A percentile compares a stretch with the other conserved stretches of the same genome.
Evolutionary conservation across 169 alveolate species (phyloP).

Genomic region (Plasmodium blacklocki): DNA sequence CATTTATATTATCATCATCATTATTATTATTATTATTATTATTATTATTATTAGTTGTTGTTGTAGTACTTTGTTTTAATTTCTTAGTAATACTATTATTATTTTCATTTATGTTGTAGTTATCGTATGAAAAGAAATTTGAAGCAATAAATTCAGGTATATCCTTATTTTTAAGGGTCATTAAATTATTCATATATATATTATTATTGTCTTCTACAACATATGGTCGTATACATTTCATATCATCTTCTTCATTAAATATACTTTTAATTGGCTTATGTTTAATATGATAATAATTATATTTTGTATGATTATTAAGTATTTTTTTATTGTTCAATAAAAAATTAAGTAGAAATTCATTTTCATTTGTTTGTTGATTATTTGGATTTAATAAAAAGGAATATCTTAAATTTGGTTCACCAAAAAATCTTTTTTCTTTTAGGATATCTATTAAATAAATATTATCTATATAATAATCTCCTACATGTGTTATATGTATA

Average conservation of each 20-base stretch:
- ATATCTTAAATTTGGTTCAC: constrained; percentile 9
- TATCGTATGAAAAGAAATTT: background rate
- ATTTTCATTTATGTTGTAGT: constrained; percentile 19
- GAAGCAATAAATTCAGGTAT: constrained; percentile 1
- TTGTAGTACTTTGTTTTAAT: background rate
- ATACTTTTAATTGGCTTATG: constrained; percentile 9
- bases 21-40: background rate
- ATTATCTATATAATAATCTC: constrained; percentile 80
- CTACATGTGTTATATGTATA: constrained; percentile 82
- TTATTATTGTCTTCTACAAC: constrained; percentile 14
- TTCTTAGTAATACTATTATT: background rate
- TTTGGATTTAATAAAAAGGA: constrained; percentile 62
- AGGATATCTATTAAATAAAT: constrained; percentile 78
- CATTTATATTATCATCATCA: background rate
- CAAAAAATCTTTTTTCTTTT: constrained; percentile 64
- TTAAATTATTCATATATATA: constrained; percentile 17
- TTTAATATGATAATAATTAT: constrained; percentile 25
- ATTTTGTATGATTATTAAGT: constrained; percentile 12
- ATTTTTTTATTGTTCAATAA: constrained; percentile 8
- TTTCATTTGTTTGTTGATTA: constrained; percentile 62
- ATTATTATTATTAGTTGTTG: background rate
- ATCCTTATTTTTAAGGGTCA: constrained; percentile 27
- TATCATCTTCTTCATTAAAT: constrained; percentile 64
- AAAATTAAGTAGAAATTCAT: constrained; percentile 66
- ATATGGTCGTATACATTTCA: constrained; percentile 40